Percentiles rank a stretch among this genome's conserved stretches.
Evolutionary conservation across 2,329 filamentous ascomycete species (phyloP).

Genomic region (Pseudogymnoascus sp.): DNA sequence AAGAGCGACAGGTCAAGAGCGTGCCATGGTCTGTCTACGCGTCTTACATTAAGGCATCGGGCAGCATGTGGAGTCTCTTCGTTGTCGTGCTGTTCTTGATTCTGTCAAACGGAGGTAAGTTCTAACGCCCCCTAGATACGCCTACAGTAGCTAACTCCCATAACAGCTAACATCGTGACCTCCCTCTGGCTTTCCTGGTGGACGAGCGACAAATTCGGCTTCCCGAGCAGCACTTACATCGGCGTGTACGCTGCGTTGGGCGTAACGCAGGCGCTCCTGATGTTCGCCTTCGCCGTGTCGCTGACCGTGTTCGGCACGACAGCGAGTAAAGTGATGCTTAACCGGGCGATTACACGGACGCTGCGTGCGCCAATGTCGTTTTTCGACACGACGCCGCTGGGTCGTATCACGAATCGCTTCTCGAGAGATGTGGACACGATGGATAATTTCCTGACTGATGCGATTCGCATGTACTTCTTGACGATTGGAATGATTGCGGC

Average conservation of each 20-base stretch:
- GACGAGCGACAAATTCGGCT: slow-evolving; percentile 71
- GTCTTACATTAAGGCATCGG: slow-evolving; percentile 57
- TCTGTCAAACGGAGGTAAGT: slow-evolving; percentile 51
- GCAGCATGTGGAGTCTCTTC: slow-evolving; percentile 49
- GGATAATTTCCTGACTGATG: slow-evolving; percentile 86
- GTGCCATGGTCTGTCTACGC: slow-evolving; percentile 58
- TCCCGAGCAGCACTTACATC: slow-evolving; percentile 64
- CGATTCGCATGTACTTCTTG: slow-evolving; percentile 86
- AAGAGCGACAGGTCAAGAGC: slow-evolving; percentile 55
- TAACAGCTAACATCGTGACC: slow-evolving; percentile 67
- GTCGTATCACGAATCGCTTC: slow-evolving; percentile 93
- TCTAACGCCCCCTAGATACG: background rate
- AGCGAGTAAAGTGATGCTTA: slow-evolving; percentile 74
- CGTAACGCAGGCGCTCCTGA: slow-evolving; percentile 59
- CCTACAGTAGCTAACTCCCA: background rate
- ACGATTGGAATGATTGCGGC: slow-evolving; percentile 75
- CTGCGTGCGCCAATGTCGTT: slow-evolving; percentile 75
- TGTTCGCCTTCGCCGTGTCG: slow-evolving; percentile 73
- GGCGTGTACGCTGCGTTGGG: slow-evolving; percentile 66
- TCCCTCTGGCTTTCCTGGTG: slow-evolving; percentile 92
- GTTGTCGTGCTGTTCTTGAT: slow-evolving; percentile 49
- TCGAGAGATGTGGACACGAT: slow-evolving; percentile 93
- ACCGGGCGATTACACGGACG: slow-evolving; percentile 70
- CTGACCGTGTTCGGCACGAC: slow-evolving; percentile 75
- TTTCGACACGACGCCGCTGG: slow-evolving; percentile 93